Evolutionary conservation across 805 yeast species (phyloP).

Genomic region (Limtongozyma cylindracea): DNA sequence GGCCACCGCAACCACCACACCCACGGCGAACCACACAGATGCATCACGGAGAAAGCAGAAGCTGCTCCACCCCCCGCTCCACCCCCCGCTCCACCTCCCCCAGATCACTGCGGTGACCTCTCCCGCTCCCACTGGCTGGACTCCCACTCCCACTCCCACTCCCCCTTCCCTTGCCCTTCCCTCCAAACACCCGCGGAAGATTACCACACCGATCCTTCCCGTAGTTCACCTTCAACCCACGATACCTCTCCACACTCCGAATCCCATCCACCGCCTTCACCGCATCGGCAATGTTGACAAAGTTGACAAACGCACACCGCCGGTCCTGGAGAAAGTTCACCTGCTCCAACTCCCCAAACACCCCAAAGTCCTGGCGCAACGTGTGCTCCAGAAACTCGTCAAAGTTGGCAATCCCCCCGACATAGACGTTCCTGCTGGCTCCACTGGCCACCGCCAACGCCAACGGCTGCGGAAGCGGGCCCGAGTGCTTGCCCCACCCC

Average conservation of each 20-base stretch:
- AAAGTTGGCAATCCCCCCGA: conserved; percentile 37
- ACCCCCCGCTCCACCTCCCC: no score
- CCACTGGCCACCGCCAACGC: conserved; percentile 82
- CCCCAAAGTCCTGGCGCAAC: conserved; percentile 46
- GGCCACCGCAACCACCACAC: no score
- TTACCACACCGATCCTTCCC: conserved; percentile 87
- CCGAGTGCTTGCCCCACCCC: conserved; percentile 97
- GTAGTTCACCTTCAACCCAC: conserved; percentile 17
- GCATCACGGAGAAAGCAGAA: no score
- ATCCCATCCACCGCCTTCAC: conserved; percentile 83
- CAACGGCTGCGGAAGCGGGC: conserved; percentile 69
- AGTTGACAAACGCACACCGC: conserved; percentile 78
- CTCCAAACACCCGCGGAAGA: conserved; percentile 64
- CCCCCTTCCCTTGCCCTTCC: no score
- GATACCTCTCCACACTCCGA: conserved; percentile 39
- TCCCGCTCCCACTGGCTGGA: no score
- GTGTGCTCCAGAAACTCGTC: conserved; percentile 27
- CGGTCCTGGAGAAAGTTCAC: conserved; percentile 67
- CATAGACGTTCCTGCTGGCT: conserved; percentile 79
- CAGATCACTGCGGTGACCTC: no score
- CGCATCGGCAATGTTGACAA: conserved; percentile 46
- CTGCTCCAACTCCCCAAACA: conserved; percentile 88
- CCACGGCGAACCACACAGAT: no score
- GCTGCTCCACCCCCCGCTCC: no score
- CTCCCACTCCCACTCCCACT: no score